Conservation (phyloP, 2,329 filamentous ascomycete genomes). For the Cladorrhinum sp. region DNA sequence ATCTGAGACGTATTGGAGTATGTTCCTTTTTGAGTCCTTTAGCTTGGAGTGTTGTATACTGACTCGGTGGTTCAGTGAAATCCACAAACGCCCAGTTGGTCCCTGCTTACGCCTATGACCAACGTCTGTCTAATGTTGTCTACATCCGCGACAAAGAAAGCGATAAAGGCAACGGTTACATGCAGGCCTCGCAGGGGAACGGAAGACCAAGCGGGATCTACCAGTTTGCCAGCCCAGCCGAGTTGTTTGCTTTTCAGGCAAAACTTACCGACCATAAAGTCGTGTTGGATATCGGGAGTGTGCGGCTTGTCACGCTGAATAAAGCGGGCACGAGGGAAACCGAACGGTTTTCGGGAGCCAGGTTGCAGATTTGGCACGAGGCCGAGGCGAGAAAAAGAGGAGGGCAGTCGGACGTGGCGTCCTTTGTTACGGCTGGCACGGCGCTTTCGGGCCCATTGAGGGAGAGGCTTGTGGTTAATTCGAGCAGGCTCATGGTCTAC, state of each 20-base stretch:
- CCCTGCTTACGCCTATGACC: slow-evolving; percentile 32
- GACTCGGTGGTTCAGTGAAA: slow-evolving; percentile 26
- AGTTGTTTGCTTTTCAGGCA: slow-evolving; percentile 31
- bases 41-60: not conserved
- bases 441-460: slow-evolving; percentile 29
- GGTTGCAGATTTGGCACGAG: slow-evolving; percentile 33
- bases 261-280: slow-evolving; percentile 31
- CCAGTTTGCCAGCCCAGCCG: slow-evolving; percentile 25
- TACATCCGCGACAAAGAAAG: slow-evolving; percentile 30
- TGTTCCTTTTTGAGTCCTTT: not conserved
- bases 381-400: slow-evolving; percentile 15
- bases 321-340: slow-evolving; percentile 22
- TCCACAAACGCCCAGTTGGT: slow-evolving; percentile 29
- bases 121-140: slow-evolving; percentile 27
- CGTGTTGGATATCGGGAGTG: slow-evolving; percentile 30
- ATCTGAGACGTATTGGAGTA: slow-evolving; percentile 32
- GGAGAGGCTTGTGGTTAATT: slow-evolving; percentile 25
- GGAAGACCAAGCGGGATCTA: slow-evolving; percentile 29
- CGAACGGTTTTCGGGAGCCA: slow-evolving; percentile 28
- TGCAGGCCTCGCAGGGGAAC: slow-evolving; percentile 15
- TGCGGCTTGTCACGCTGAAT: slow-evolving; percentile 27
- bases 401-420: slow-evolving; percentile 25
- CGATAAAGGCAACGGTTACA: slow-evolving; percentile 22
- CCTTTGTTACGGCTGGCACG: slow-evolving; percentile 31
- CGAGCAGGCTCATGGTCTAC: slow-evolving; percentile 28